Percentiles rank a stretch among this genome's conserved stretches.
phyloP scores from a whole-genome alignment of 768 basidiomycete genomes.

The Cantharellus cinnabarinus region DNA sequence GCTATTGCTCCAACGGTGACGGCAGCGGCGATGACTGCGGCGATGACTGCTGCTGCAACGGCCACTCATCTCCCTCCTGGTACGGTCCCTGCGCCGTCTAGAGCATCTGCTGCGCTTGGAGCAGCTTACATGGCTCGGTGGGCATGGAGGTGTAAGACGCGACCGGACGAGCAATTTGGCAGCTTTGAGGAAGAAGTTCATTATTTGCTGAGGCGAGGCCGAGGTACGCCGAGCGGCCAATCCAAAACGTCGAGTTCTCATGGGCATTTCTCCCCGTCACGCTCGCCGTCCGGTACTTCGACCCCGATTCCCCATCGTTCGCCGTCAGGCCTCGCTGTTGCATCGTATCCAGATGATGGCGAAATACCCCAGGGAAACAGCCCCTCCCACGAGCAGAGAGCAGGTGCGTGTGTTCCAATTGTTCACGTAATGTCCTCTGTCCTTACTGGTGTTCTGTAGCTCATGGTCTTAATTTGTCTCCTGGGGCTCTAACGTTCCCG shows the following conservation, averaged over 20 bases:
- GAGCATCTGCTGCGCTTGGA: slow-evolving; percentile 39
- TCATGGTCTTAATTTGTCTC: too few relatives aligned
- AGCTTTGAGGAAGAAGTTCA: slow-evolving; percentile 68
- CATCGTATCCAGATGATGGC: too few relatives aligned
- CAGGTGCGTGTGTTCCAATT: too few relatives aligned
- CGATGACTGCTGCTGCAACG: slow-evolving; percentile 33
- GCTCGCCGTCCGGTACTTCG: background rate
- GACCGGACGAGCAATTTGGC: slow-evolving; percentile 19
- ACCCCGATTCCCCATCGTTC: background rate
- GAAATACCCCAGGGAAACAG: too few relatives aligned
- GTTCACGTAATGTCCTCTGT: too few relatives aligned
- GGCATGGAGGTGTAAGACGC: slow-evolving; percentile 47
- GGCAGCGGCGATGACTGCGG: slow-evolving; percentile 26
- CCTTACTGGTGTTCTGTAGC: too few relatives aligned
- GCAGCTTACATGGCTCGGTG: slow-evolving; percentile 65
- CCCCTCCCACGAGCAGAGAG: too few relatives aligned
- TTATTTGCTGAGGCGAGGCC: slow-evolving; percentile 36
- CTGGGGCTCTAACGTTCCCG: slow-evolving; percentile 1
- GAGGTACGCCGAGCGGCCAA: background rate
- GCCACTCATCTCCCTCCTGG: slow-evolving; percentile 44
- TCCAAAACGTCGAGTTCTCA: background rate
- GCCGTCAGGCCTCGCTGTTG: background rate
- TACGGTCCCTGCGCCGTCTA: slow-evolving; percentile 4
- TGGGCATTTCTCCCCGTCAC: background rate
- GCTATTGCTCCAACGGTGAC: slow-evolving; percentile 13